These are phyloP conservation scores for Populus alba DNA, from an alignment of 345 rosid genomes.

Conservation along the genomic window DNA sequence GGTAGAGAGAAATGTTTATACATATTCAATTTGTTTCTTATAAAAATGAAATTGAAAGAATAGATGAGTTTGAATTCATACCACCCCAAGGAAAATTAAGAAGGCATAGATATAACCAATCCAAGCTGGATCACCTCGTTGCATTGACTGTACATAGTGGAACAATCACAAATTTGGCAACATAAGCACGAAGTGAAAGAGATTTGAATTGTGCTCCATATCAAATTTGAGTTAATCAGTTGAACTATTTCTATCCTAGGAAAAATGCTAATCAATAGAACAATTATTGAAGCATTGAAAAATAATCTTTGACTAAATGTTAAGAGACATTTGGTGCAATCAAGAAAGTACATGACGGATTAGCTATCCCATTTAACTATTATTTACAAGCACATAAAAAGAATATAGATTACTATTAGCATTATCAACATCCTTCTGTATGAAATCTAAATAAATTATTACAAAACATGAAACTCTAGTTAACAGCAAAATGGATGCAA, in stretches of 20 bases:
- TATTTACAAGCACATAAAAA: not conserved
- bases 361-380: not conserved
- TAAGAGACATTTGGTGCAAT: not conserved
- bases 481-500: not conserved
- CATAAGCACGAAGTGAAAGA: not conserved
- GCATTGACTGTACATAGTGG: conserved; percentile 18
- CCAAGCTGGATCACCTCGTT: conserved; percentile 30
- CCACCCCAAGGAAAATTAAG: conserved; percentile 33
- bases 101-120: conserved; percentile 33
- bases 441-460: not conserved
- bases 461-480: not conserved
- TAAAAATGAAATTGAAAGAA: not conserved
- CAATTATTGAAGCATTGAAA: not conserved
- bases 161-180: not conserved
- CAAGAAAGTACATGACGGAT: not conserved
- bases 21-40: not conserved
- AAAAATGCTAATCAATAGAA: not conserved
- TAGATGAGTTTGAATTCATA: conserved; percentile 4
- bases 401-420: not conserved
- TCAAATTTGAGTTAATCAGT: not conserved
- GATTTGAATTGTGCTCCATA: not conserved
- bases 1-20: not conserved
- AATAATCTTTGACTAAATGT: not conserved
- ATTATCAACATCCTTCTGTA: not conserved
- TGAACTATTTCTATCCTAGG: not conserved